Evolutionary conservation across 164 flowering plant species (phyloP).

Genomic region (Nelumbo lutea): DNA sequence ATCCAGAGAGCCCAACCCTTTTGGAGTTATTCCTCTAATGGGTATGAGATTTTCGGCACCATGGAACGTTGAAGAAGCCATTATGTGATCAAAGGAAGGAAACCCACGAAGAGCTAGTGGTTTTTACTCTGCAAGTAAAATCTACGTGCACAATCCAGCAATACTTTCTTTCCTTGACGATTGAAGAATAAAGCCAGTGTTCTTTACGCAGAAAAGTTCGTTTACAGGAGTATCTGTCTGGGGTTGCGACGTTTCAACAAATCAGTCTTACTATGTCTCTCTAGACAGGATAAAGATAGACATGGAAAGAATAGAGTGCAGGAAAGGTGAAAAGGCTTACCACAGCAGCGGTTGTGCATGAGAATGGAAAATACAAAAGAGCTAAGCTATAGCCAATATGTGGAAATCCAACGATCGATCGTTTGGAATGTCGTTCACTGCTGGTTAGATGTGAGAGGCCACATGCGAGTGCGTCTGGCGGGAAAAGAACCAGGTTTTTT

Average conservation of each 20-base stretch:
- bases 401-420: too few relatives aligned
- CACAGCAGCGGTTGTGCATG: neutral
- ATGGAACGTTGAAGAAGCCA: constrained; percentile 66
- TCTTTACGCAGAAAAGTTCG: neutral
- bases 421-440: too few relatives aligned
- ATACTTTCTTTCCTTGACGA: neutral
- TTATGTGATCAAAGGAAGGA: constrained; percentile 14
- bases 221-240: neutral
- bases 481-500: too few relatives aligned
- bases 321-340: neutral
- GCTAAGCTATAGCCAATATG: neutral
- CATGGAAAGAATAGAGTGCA: neutral
- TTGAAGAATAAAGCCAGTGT: neutral
- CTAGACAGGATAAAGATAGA: neutral
- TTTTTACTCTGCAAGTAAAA: constrained; percentile 1
- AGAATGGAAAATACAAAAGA: neutral
- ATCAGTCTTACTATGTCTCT: neutral
- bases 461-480: too few relatives aligned
- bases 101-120: constrained; percentile 14
- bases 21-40: constrained; percentile 29
- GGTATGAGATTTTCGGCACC: constrained; percentile 49
- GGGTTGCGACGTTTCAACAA: neutral
- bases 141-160: neutral
- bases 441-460: too few relatives aligned
- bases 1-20: constrained; percentile 33